These are phyloP conservation scores for Coccomyxa subellipsoidea DNA, from an alignment of 163 green algal species.

Conservation along the genomic window DNA sequence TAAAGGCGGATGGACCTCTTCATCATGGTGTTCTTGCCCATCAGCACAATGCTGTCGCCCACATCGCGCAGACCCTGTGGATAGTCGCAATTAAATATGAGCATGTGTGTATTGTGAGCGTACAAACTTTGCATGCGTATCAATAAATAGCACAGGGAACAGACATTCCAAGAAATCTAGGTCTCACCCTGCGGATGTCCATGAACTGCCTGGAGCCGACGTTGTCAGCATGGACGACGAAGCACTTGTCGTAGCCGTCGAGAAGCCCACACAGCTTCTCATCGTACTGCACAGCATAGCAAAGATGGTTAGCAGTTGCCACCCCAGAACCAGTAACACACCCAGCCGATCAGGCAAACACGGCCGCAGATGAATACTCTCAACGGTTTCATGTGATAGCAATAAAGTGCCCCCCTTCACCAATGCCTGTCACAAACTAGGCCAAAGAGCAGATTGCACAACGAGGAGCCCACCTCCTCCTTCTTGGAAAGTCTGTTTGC, in stretches of 20 bases:
- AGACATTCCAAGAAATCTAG: too few species aligned
- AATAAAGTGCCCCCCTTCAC: too few species aligned
- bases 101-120: too few species aligned
- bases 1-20: slow-evolving; percentile 94
- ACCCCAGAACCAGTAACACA: slow-evolving; percentile 10
- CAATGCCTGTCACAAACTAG: background rate
- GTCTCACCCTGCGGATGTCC: slow-evolving; percentile 90
- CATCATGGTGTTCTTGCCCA: slow-evolving; percentile 99
- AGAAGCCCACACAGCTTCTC: slow-evolving; percentile 78
- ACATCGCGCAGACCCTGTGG: slow-evolving; percentile 56
- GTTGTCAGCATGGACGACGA: slow-evolving; percentile 97
- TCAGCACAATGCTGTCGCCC: slow-evolving; percentile 82
- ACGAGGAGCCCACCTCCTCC: slow-evolving; percentile 54
- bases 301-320: background rate
- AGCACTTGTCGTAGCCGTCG: slow-evolving; percentile 80
- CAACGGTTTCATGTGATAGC: too few species aligned
- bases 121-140: too few species aligned
- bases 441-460: too few species aligned
- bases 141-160: too few species aligned
- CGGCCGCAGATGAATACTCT: background rate
- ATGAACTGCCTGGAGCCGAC: slow-evolving; percentile 98
- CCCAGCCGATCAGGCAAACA: background rate
- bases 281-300: slow-evolving; percentile 73
- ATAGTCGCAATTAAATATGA: too few species aligned
- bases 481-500: slow-evolving; percentile 67